phyloP scores from a whole-genome alignment of 306 rosid species.

The Cucurbita pepo region DNA sequence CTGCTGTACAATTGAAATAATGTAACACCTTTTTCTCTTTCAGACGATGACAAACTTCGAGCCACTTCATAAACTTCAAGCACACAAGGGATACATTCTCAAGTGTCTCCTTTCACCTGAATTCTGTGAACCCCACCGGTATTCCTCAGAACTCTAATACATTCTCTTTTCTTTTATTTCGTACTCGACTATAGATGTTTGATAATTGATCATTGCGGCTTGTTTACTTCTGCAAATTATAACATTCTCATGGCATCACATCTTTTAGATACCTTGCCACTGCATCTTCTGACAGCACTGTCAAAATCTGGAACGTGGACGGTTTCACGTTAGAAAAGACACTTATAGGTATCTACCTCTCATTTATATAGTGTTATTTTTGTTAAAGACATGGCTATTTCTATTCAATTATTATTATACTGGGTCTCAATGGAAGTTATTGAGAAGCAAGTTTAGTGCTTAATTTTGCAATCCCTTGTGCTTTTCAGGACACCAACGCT shows the following conservation, averaged over 20 bases:
- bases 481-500: slow-evolving; percentile 71
- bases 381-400: not conserved
- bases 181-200: not conserved
- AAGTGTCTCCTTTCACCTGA: slow-evolving; percentile 95
- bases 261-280: slow-evolving; percentile 77
- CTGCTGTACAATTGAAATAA: not conserved
- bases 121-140: slow-evolving; percentile 96
- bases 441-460: slow-evolving; percentile 2
- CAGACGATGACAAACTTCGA: slow-evolving; percentile 98
- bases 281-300: slow-evolving; percentile 86
- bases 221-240: not conserved
- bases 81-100: slow-evolving; percentile 87
- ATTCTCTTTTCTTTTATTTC: not conserved
- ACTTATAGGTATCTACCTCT: slow-evolving; percentile 38
- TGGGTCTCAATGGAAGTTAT: not conserved
- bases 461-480: slow-evolving; percentile 10
- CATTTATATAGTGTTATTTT: not conserved
- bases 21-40: slow-evolving; percentile 10
- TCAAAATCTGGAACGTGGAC: slow-evolving; percentile 96
- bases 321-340: slow-evolving; percentile 96
- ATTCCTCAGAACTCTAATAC: slow-evolving; percentile 1
- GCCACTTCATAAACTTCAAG: slow-evolving; percentile 99
- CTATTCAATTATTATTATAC: not conserved
- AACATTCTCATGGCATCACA: slow-evolving; percentile 9
- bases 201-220: not conserved